Base-by-base conservation (phyloP, 2,329 filamentous ascomycete genomes). In the Ascosphaera aggregata region DNA sequence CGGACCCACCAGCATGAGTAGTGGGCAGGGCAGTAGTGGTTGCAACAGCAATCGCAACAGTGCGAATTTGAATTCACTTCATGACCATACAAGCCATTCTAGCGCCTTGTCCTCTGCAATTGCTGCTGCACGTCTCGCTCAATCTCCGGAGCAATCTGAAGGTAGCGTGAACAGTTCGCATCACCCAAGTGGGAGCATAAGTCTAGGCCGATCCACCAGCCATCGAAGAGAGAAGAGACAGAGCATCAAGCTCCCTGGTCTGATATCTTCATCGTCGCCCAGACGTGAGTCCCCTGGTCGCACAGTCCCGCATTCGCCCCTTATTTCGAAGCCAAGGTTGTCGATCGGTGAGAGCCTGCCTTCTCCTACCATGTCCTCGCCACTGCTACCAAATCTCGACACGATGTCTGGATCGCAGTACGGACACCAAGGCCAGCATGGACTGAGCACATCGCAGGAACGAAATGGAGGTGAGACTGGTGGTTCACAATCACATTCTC, bases 241-340 rank as follows among this genome's bases (percentile, higher is more conserved):
- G 48, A 95, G 86, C 52, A 65, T 94, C 41, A 77, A 92, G 38
- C 66, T 94, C 15, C 76, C 85, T 1, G 73, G 80, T 16, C 34
- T 35, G 7, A 35, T 35, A 5, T 71, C 77, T 27, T 54, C 58
- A 38, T 91, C 82, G 8, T 80, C 80, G 34, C 76, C 73, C 39
- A 74, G 89, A 18, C 84, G 93, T 51, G 80, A 86, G 49, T 98
- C 89, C 0, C 89, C 89, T 2, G 85, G 78, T 7, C 70, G 86
- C 45, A 64, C 67, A 38, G 81, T 80, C 8, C 80, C 84, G 2
- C 81, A 85, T 1, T 93, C 84, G 1, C 89, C 89, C 1, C 61
- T 98, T 41, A 84, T 91, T 49, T 68, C 70, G 36, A 95, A 93
- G 52, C 79, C 85, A 24, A 74, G 85, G 24, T 66, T 73, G 35